Conservation (phyloP, 2,329 filamentous ascomycete species). For the Coccinonectria pachysandricola region DNA sequence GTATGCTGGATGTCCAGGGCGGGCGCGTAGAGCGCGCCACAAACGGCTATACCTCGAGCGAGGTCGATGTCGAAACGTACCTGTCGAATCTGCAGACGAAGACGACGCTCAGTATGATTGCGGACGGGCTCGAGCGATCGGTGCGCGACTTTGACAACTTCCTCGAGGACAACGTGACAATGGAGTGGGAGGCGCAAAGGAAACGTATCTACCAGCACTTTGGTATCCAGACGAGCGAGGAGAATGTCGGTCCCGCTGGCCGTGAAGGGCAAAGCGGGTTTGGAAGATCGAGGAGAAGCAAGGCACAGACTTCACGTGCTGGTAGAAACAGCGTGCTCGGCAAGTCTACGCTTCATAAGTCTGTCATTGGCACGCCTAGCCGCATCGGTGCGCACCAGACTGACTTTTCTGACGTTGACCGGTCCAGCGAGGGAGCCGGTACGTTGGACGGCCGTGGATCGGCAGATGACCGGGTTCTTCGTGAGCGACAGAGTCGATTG, state of each 20-base stretch:
- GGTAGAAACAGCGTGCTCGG: constrained; percentile 42
- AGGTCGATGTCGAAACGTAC: constrained; percentile 67
- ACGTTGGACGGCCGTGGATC: constrained; percentile 33
- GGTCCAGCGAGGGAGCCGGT: constrained; percentile 39
- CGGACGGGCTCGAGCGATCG: constrained; percentile 81
- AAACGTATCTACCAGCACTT: constrained; percentile 95
- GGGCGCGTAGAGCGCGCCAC: constrained; percentile 34
- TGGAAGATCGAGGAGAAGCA: constrained; percentile 47
- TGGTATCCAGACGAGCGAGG: constrained; percentile 60
- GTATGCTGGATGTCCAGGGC: constrained; percentile 57
- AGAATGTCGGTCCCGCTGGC: constrained; percentile 27
- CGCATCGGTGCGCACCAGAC: constrained; percentile 53
- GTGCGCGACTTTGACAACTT: constrained; percentile 88
- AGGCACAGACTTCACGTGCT: constrained; percentile 32
- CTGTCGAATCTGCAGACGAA: constrained; percentile 80
- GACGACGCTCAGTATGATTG: constrained; percentile 83
- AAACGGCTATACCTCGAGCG: constrained; percentile 33
- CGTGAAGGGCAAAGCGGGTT: constrained; percentile 46
- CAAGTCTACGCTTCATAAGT: constrained; percentile 63
- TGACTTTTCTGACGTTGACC: constrained; percentile 60
- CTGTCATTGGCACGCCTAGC: constrained; percentile 75
- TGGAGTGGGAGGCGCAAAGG: constrained; percentile 93
- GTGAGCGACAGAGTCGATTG: constrained; percentile 77
- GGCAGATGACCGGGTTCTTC: constrained; percentile 62
- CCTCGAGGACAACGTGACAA: constrained; percentile 84